Percentiles rank a stretch among this genome's conserved stretches.
Conservation (phyloP, 495 filamentous ascomycete genomes). For the Schizothecium vesticola region DNA sequence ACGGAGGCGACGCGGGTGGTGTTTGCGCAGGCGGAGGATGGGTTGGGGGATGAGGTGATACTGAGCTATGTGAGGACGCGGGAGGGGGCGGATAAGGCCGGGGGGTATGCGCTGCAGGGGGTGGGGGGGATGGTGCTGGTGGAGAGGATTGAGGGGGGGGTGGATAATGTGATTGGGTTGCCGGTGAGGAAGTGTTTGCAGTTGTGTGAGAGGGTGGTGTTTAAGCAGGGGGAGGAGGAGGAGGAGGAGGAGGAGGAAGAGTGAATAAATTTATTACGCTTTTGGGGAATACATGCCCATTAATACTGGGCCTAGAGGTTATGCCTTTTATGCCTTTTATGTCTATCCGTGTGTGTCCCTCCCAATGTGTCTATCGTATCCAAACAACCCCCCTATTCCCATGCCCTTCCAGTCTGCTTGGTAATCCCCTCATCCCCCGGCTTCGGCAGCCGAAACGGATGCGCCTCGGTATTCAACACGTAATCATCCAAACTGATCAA, state of each 20-base stretch:
- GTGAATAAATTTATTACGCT: neutral
- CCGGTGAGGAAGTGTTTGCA: slow-evolving; percentile 74
- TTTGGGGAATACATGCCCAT: too few relatives aligned
- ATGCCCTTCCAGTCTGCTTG: neutral
- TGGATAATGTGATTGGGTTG: slow-evolving; percentile 95
- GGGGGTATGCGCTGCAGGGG: slow-evolving; percentile 91
- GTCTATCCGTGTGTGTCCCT: neutral
- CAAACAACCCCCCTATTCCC: neutral
- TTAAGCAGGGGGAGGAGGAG: slow-evolving; percentile 43
- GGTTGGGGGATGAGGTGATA: slow-evolving; percentile 59
- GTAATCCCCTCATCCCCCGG: neutral
- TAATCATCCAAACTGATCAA: slow-evolving; percentile 67
- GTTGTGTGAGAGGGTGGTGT: slow-evolving; percentile 78
- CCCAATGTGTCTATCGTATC: neutral
- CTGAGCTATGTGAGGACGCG: slow-evolving; percentile 81
- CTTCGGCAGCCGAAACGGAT: slow-evolving; percentile 53
- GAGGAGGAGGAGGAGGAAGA: slow-evolving; percentile 27
- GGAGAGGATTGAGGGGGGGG: slow-evolving; percentile 80
- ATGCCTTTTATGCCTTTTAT: neutral
- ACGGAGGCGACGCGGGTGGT: slow-evolving; percentile 84
- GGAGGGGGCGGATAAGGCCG: slow-evolving; percentile 94
- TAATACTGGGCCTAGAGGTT: neutral
- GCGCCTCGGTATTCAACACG: slow-evolving; percentile 87
- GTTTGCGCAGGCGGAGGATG: slow-evolving; percentile 72
- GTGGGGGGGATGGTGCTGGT: slow-evolving; percentile 73